Evolutionary conservation across 2,329 filamentous ascomycete species (phyloP).

Genomic region (Fusarium albosuccineum): DNA sequence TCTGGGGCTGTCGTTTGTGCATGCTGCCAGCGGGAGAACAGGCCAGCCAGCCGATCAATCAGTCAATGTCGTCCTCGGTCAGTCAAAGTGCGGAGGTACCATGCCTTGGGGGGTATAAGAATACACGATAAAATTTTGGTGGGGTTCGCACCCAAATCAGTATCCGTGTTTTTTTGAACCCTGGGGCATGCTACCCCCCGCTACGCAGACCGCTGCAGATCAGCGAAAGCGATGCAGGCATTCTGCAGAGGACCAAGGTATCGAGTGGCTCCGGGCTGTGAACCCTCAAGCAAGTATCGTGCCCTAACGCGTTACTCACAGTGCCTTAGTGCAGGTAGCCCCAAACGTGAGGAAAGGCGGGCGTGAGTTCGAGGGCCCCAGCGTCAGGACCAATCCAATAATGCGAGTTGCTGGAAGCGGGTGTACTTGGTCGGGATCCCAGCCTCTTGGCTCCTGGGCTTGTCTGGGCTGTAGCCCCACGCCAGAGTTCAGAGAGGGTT

Average conservation of each 20-base stretch:
- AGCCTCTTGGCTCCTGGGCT: conserved; percentile 19
- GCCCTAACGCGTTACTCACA: conserved; percentile 36
- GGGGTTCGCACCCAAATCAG: too few species aligned
- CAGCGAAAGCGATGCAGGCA: conserved; percentile 36
- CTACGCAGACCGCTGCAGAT: conserved; percentile 42
- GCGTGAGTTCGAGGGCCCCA: conserved; percentile 28
- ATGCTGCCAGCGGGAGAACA: conserved; percentile 10
- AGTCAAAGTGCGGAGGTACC: conserved; percentile 33
- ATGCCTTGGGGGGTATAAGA: too few species aligned
- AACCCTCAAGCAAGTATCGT: conserved; percentile 38
- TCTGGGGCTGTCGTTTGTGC: background rate
- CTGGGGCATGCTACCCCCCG: conserved; percentile 12
- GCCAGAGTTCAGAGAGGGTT: background rate
- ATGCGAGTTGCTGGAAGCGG: conserved; percentile 42
- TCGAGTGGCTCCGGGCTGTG: conserved; percentile 40
- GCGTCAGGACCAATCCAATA: conserved; percentile 17
- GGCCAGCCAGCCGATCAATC: conserved; percentile 21
- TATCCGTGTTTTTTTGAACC: too few species aligned
- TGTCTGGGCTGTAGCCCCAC: conserved; percentile 14
- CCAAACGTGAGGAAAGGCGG: conserved; percentile 30
- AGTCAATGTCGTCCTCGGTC: conserved; percentile 12
- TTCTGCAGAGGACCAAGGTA: conserved; percentile 29
- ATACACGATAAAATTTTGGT: too few species aligned
- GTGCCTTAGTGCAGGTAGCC: conserved; percentile 37
- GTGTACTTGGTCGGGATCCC: conserved; percentile 11